Evolutionary conservation across 2,329 filamentous ascomycete species (phyloP).

Genomic region (Colletotrichum lupini): DNA sequence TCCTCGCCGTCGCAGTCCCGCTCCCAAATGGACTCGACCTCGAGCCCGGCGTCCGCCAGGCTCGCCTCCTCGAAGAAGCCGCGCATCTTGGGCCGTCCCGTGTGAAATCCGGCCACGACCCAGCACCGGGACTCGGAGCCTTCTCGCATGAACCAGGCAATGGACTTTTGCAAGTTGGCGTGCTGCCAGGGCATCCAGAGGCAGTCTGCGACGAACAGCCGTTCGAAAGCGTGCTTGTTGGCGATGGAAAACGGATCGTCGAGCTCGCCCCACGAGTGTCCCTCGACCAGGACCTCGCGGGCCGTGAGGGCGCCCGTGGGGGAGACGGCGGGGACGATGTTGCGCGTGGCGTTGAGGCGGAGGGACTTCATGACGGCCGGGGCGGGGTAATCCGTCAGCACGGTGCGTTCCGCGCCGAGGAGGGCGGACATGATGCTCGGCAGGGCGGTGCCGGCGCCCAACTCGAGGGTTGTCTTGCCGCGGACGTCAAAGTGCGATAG

Average conservation of each 20-base stretch:
- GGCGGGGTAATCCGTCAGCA: slow-evolving; percentile 77
- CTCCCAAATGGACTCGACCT: slow-evolving; percentile 75
- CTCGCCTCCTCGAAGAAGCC: slow-evolving; percentile 68
- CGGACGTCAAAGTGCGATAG: slow-evolving; percentile 56
- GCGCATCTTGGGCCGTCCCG: slow-evolving; percentile 73
- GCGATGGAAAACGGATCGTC: slow-evolving; percentile 44
- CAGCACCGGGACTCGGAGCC: slow-evolving; percentile 63
- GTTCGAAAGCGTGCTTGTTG: slow-evolving; percentile 60
- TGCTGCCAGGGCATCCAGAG: slow-evolving; percentile 82
- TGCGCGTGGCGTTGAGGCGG: slow-evolving; percentile 64
- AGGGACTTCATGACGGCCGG: slow-evolving; percentile 69
- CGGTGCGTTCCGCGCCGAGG: slow-evolving; percentile 60
- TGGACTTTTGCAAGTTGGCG: slow-evolving; percentile 70
- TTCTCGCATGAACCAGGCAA: slow-evolving; percentile 69
- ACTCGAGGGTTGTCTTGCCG: slow-evolving; percentile 67
- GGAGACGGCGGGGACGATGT: slow-evolving; percentile 51
- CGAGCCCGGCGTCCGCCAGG: slow-evolving; percentile 62
- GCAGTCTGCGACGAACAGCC: slow-evolving; percentile 77
- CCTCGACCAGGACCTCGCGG: slow-evolving; percentile 57
- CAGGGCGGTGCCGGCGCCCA: slow-evolving; percentile 74
- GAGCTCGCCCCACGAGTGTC: slow-evolving; percentile 74
- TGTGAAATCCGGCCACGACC: slow-evolving; percentile 79
- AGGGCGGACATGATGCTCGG: slow-evolving; percentile 62
- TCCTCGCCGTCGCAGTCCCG: slow-evolving; percentile 73
- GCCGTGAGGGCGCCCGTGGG: slow-evolving; percentile 42